Evolutionary conservation across 768 basidiomycete genomes (phyloP).

Genomic region (Panaeolus papilionaceus): DNA sequence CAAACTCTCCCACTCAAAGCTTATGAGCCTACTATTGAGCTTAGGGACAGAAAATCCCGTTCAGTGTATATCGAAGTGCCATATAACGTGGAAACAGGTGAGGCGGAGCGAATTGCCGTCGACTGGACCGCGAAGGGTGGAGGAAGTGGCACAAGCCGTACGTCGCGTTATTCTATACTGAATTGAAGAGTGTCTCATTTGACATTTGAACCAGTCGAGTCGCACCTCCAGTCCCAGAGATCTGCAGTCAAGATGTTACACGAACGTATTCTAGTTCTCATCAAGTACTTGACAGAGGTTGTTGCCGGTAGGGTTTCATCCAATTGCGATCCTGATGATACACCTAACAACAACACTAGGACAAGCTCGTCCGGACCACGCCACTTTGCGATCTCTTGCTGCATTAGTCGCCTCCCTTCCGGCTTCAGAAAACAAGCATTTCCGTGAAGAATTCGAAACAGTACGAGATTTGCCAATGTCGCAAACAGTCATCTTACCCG

Average conservation of each 20-base stretch:
- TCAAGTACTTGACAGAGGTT: constrained; percentile 84
- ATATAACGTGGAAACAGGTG: constrained; percentile 94
- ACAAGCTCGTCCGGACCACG: constrained; percentile 76
- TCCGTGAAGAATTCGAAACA: constrained; percentile 89
- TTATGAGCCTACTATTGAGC: constrained; percentile 92
- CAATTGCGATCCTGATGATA: constrained; percentile 14
- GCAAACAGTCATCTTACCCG: background rate
- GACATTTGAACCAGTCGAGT: constrained; percentile 67
- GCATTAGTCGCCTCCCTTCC: constrained; percentile 90
- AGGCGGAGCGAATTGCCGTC: constrained; percentile 98
- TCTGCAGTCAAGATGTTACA: constrained; percentile 97
- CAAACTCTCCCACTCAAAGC: constrained; percentile 89
- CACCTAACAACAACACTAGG: constrained; percentile 46
- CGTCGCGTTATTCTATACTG: constrained; percentile 36
- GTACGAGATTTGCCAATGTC: constrained; percentile 47
- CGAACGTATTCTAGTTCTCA: constrained; percentile 85
- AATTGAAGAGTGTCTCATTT: constrained; percentile 7
- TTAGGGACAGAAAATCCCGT: constrained; percentile 77
- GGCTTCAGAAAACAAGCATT: constrained; percentile 81
- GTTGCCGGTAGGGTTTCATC: constrained; percentile 64
- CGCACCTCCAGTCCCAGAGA: constrained; percentile 88
- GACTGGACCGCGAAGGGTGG: constrained; percentile 93
- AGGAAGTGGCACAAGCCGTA: constrained; percentile 80
- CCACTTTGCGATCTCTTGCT: constrained; percentile 81
- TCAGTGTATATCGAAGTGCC: constrained; percentile 85